Conservation (phyloP, 2,329 filamentous ascomycete species). For the Trichoderma polysporum region DNA sequence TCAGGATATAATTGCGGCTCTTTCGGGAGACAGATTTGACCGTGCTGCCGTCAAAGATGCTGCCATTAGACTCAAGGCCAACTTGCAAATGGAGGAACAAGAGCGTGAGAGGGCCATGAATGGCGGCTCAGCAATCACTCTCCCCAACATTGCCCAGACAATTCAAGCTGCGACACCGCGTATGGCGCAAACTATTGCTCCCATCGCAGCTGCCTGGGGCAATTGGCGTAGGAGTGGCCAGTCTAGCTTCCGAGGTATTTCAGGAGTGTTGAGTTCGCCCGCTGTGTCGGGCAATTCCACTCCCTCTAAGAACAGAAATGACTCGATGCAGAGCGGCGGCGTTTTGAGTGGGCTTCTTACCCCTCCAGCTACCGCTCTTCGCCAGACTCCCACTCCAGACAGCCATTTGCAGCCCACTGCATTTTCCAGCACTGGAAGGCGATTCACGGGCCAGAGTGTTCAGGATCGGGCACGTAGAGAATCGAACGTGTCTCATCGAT, state of each 20-base stretch:
- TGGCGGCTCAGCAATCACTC: slow-evolving; percentile 62
- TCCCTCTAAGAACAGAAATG: slow-evolving; percentile 61
- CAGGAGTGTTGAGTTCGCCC: slow-evolving; percentile 48
- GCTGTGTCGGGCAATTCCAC: slow-evolving; percentile 47
- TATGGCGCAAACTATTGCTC: slow-evolving; percentile 77
- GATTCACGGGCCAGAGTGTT: slow-evolving; percentile 50
- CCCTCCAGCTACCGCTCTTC: slow-evolving; percentile 74
- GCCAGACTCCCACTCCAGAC: slow-evolving; percentile 55
- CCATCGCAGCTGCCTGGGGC: slow-evolving; percentile 86
- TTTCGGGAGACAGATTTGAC: slow-evolving; percentile 75
- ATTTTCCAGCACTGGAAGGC: slow-evolving; percentile 59
- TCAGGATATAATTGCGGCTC: slow-evolving; percentile 81
- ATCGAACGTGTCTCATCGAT: slow-evolving; percentile 37
- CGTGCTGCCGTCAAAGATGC: slow-evolving; percentile 80
- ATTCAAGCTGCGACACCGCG: slow-evolving; percentile 78
- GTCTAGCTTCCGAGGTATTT: slow-evolving; percentile 47
- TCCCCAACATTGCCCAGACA: slow-evolving; percentile 75
- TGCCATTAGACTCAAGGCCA: slow-evolving; percentile 87
- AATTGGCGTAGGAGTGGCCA: slow-evolving; percentile 80
- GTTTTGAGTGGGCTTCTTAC: slow-evolving; percentile 82
- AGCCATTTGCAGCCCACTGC: slow-evolving; percentile 55
- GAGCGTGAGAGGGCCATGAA: slow-evolving; percentile 84
- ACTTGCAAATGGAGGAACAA: slow-evolving; percentile 96
- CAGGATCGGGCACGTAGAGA: slow-evolving; percentile 30
- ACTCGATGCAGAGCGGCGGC: slow-evolving; percentile 49